Evolutionary conservation across 1,284 basidiomycete species (phyloP), one percentile per base, ranked within the genome.

Genomic region (Naganishia cerealis): DNA sequence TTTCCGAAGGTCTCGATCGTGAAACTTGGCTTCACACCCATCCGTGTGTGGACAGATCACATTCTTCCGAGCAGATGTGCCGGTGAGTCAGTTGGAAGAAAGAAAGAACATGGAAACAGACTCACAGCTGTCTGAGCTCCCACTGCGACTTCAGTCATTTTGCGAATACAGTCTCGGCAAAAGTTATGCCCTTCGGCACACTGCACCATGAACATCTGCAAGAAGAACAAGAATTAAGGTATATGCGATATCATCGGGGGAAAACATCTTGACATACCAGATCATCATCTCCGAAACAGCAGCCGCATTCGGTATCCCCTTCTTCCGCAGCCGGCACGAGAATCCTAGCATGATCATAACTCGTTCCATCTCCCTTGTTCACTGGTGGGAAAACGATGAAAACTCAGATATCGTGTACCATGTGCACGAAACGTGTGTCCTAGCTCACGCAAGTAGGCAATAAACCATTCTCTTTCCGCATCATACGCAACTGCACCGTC

Each of bases 181-280:
- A 90, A 91, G 4, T 89, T 82, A 75, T 91, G 89, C 0, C 89
- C 87, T 59, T 92, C 90, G 0, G 88, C 86, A 73, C 92, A 94
- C 78, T 93, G 90, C 2, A 90, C 83, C 86, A 92, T 89, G 72
- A 89, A 86, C 57, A 86, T 85, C 90, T 92, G 73, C 26, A 67
- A 40, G 29, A 38, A 67, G 3, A 13, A 8, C n/a, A 61, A 66
- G 38, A 38, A 21, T 61, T 55, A 10, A 21, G 43, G 39, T 7
- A 29, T 18, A n/a, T 18, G 43, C 33, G 26, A 18, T 33, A 33
- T 7, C 50, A 57, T 59, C 55, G 43, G 52, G 18, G 72, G 54
- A 5, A 42, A 36, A n/a, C 9, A 7, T 24, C 10, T 24, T 21
- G 36, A 81, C 90, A 71, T 76, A 91, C 90, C 77, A 90, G 87